Evolutionary conservation across 805 yeast species (phyloP).

Genomic region (Metschnikowia lunata): DNA sequence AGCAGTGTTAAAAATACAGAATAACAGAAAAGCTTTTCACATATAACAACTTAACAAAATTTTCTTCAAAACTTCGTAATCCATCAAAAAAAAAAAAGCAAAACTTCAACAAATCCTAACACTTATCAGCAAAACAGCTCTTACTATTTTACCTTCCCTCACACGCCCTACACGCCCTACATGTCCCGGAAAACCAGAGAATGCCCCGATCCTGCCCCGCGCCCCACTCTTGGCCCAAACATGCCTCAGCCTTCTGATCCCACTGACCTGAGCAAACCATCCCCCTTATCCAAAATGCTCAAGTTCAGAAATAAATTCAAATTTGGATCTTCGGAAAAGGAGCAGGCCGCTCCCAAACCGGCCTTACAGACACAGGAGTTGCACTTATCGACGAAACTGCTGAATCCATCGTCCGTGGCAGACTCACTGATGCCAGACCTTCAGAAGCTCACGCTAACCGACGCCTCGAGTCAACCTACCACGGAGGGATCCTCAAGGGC

Average conservation of each 20-base stretch:
- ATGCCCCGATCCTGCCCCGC: not conserved
- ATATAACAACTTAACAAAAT: no score
- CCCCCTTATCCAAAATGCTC: slow-evolving; percentile 17
- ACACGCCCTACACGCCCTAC: no score
- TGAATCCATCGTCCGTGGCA: slow-evolving; percentile 4
- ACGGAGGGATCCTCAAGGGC: slow-evolving; percentile 6
- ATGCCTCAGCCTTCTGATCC: no score
- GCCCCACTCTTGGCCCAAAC: not conserved
- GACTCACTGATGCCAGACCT: slow-evolving; percentile 10
- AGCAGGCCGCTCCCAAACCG: slow-evolving; percentile 6
- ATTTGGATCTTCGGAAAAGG: slow-evolving; percentile 20
- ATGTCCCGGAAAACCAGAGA: not conserved
- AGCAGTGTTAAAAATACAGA: no score
- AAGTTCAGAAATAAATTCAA: slow-evolving; percentile 31
- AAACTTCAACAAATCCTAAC: no score
- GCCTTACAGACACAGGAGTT: not conserved
- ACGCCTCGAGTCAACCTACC: slow-evolving; percentile 2
- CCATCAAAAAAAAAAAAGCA: no score
- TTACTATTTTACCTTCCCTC: no score
- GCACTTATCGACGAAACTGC: slow-evolving; percentile 1
- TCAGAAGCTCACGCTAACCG: slow-evolving; percentile 8
- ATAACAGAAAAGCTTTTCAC: no score
- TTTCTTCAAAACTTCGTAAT: no score
- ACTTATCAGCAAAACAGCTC: no score
- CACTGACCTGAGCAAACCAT: not conserved